Conservation (phyloP, 2,329 filamentous ascomycete genomes). For the Curvularia sp. region DNA sequence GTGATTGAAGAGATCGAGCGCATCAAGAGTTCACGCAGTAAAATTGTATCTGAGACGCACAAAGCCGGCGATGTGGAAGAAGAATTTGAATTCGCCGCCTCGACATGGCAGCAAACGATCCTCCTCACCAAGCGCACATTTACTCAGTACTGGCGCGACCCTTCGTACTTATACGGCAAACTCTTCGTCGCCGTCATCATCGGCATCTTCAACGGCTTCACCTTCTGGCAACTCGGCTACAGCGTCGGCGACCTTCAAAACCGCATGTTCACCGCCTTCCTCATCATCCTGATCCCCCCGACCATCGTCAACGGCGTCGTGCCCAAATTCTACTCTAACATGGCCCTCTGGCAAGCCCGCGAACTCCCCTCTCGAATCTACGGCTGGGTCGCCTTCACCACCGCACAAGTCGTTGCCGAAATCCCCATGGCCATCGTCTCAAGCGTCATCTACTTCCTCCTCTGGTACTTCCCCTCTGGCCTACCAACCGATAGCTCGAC, state of each 20-base stretch:
- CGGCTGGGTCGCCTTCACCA: constrained; percentile 73
- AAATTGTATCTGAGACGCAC: constrained; percentile 47
- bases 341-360: constrained; percentile 74
- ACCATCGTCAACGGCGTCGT: constrained; percentile 76
- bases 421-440: constrained; percentile 73
- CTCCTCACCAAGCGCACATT: constrained; percentile 75
- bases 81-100: constrained; percentile 70
- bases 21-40: constrained; percentile 65
- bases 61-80: constrained; percentile 30
- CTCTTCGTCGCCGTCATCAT: constrained; percentile 74
- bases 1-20: constrained; percentile 70
- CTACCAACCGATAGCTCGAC: constrained; percentile 69
- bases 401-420: constrained; percentile 73
- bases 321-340: constrained; percentile 78
- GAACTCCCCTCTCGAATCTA: constrained; percentile 79
- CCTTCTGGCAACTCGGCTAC: constrained; percentile 73
- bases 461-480: constrained; percentile 81
- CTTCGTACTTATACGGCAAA: constrained; percentile 78
- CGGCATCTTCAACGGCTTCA: constrained; percentile 81
- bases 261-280: constrained; percentile 75
- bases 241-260: constrained; percentile 74
- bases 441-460: constrained; percentile 70
- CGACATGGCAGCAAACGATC: constrained; percentile 66
- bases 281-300: constrained; percentile 66
- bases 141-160: constrained; percentile 76